Evolutionary conservation across 371 early-diverging fungal genomes (phyloP), one percentile per base, ranked within the genome.

Genomic region (Blakeslea trispora): DNA sequence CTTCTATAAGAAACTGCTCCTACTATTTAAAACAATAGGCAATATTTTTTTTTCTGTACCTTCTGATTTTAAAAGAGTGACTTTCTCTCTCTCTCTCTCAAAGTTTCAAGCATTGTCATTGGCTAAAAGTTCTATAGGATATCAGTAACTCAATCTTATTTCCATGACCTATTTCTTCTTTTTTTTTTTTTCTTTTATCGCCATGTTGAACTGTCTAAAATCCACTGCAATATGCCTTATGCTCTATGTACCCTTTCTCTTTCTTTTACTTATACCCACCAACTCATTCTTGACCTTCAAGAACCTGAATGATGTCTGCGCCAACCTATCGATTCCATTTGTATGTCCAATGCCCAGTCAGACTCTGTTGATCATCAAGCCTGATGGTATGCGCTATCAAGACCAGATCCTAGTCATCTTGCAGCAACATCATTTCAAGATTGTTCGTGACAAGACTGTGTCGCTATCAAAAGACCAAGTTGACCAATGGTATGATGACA

Each of bases 301-400:
- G 24, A 23, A 24, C 14, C 39, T 39, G 2, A 23, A 40, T 15
- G 45, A 46, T 7, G 14, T 55, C 5, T 55, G 55, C 15, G n/a
- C 55, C 21, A 46, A 28, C 14, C 17, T 46, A 28, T 23, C 40
- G 10, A 39, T 55, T 8, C 46, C 19, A n/a, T 39, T 51, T 17
- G 13, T 45, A 1, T 51, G 57, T 35, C 24, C 41, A 11, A 24
- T 48, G 0, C 45, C 46, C 7, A 57, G 61, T 23, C 21, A 54
- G 46, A 63, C 67, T 15, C 24, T 66, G 5, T 53, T 61, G 13
- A 46, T 71, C 5, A 56, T 71, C 24, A 66, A 71, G 17, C 71
- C 71, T 15, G 67, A 71, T 42, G 67, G 71, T 2, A 63, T 64
- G 55, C n/a, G 46, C 0, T 28, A 64, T 42, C 28, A 58, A 40